phyloP scores from a whole-genome alignment of 208 protist species.

The Blechomonas ayalai region DNA sequence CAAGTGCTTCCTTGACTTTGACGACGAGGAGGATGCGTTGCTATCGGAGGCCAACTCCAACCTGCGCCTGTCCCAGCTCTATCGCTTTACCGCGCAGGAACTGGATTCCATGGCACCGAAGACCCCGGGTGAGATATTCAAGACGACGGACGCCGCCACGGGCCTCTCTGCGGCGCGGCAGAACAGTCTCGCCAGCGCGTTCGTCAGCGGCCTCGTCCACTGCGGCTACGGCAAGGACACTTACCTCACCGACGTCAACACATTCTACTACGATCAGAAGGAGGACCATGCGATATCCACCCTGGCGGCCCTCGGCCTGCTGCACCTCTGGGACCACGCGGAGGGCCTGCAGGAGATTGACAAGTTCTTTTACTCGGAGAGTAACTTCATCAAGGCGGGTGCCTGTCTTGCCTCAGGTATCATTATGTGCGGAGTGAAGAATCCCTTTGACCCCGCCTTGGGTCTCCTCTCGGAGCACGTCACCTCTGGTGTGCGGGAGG shows the following conservation, averaged over 20 bases:
- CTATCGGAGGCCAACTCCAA: constrained; percentile 92
- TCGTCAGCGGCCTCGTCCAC: constrained; percentile 95
- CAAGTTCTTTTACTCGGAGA: constrained; percentile 93
- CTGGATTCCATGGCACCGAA: constrained; percentile 97
- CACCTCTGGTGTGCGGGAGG: constrained; percentile 44
- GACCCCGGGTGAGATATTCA: constrained; percentile 97
- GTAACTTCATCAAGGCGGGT: constrained; percentile 95
- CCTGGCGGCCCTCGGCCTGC: constrained; percentile 94
- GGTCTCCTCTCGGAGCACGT: constrained; percentile 89
- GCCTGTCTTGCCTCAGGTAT: constrained; percentile 93
- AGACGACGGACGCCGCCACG: constrained; percentile 73
- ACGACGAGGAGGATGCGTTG: constrained; percentile 87
- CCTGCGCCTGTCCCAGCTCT: constrained; percentile 92
- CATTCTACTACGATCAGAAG: constrained; percentile 95
- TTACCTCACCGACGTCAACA: constrained; percentile 88
- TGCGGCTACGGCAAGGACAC: constrained; percentile 97
- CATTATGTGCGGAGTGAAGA: constrained; percentile 81
- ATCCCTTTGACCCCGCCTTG: constrained; percentile 92
- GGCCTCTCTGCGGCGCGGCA: constrained; percentile 54
- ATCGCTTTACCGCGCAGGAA: constrained; percentile 89
- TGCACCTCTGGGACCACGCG: constrained; percentile 98
- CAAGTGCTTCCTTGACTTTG: constrained; percentile 70
- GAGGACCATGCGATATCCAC: constrained; percentile 95
- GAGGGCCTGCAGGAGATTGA: constrained; percentile 94
- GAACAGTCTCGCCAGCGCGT: constrained; percentile 96